Evolutionary conservation across 2,329 filamentous ascomycete genomes (phyloP).

Genomic region (Hymenoscyphus infarciens): DNA sequence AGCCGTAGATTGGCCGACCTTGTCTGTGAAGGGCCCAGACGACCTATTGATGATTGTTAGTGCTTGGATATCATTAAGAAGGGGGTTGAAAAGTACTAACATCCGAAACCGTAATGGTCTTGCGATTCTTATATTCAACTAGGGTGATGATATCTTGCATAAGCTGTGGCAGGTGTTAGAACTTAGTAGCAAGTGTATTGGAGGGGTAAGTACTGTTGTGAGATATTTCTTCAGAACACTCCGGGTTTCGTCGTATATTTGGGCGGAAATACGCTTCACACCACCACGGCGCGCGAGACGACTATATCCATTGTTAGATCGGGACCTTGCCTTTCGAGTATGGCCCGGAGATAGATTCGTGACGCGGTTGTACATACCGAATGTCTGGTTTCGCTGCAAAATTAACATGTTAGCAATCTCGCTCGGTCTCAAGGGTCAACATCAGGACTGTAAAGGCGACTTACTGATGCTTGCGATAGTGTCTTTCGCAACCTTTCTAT

Average conservation of each 20-base stretch:
- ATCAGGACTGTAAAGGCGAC: constrained; percentile 20
- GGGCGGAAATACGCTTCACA: constrained; percentile 66
- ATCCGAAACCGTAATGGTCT: constrained; percentile 61
- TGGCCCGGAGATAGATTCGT: neutral
- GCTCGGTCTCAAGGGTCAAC: neutral
- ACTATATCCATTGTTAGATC: constrained; percentile 32
- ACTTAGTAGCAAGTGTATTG: neutral
- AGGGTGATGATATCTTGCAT: constrained; percentile 47
- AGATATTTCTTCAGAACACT: constrained; percentile 49
- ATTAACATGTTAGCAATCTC: constrained; percentile 21
- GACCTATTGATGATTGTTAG: constrained; percentile 42
- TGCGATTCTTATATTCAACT: constrained; percentile 45
- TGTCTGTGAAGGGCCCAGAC: constrained; percentile 47
- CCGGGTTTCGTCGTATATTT: constrained; percentile 62
- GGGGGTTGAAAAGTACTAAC: constrained; percentile 41
- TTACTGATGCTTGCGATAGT: constrained; percentile 49
- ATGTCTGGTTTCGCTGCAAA: constrained; percentile 51
- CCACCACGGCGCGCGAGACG: constrained; percentile 72
- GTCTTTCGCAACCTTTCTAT: constrained; percentile 48
- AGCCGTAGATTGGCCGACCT: constrained; percentile 56
- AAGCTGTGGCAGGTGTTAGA: constrained; percentile 41
- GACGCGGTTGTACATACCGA: constrained; percentile 38
- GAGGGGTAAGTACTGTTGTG: constrained; percentile 38
- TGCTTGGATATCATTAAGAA: neutral
- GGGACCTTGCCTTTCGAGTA: neutral